Base-by-base conservation (phyloP, 2,329 filamentous ascomycete species). In the Ramularia collo-cygni region DNA sequence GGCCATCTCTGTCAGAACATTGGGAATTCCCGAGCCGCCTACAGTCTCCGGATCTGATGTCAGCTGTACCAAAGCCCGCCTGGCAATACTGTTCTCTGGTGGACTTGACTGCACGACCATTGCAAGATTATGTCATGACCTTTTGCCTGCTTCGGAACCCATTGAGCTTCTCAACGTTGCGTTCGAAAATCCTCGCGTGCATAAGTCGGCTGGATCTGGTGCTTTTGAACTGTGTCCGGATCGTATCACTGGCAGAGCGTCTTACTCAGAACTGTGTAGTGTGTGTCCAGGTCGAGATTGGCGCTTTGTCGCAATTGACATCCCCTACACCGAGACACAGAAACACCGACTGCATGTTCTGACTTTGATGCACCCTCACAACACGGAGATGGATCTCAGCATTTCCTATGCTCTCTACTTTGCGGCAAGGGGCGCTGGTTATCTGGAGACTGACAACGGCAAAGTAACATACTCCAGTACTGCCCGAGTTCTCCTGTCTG, bases 321-420 rank as follows among this genome's bases (percentile, higher is more conserved):
- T 98, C 18, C 84, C 90, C 0, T 95, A 90, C 58, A 59, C 70
- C 4, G 84, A 93, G 53, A 84, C 81, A 0, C 59, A 80, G 30
- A 70, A 72, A 2, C 84, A 94, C 54, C 78, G 85, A 46, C 56
- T 72, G 3, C 73, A 72, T 17, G 76, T 98, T 14, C 75, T 89
- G 27, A 73, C 77, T 2, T 70, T 98, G 13, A 95, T 98, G 61
- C 74, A 83, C 52, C 92, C 92, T 0, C 92, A 98, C 63, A 90
- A 95, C 51, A 98, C 92, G 0, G 92, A 98, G 64, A 98, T 98
- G 92, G 92, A 98, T 56, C 71, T 98, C 1, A 98, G 92, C 3
- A 98, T 98, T 53, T 84, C 85, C 0, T 83, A 77, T 53, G 92
- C 92, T 0, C 71, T 98, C n/a, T 96, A 95, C 62, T 98, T 98